A percentile compares a stretch with the other conserved stretches of the same genome.
These are phyloP conservation scores for Tremella yokohamensis DNA, from an alignment of 768 basidiomycete genomes.

Conservation along the genomic window DNA sequence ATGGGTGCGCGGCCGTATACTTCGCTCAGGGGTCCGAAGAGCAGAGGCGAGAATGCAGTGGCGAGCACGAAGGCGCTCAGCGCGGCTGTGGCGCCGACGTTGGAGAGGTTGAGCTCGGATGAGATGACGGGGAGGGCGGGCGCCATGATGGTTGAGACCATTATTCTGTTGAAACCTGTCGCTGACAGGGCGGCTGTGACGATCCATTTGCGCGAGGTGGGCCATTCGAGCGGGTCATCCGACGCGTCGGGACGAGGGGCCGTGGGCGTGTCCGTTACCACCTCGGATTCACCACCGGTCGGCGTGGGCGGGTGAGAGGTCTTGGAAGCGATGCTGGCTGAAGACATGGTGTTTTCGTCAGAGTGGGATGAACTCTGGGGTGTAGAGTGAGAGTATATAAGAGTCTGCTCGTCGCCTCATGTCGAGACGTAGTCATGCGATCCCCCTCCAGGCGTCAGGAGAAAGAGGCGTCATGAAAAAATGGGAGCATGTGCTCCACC, in stretches of 20 bases:
- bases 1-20: constrained; percentile 5
- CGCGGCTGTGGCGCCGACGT: not conserved
- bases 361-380: too few relatives aligned
- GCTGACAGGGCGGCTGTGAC: constrained; percentile 6
- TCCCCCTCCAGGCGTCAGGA: too few relatives aligned
- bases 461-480: too few relatives aligned
- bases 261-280: not conserved
- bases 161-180: constrained; percentile 9
- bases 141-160: constrained; percentile 12
- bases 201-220: constrained; percentile 10
- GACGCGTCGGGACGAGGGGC: not conserved
- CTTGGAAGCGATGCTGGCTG: too few relatives aligned
- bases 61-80: constrained; percentile 8
- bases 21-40: constrained; percentile 7
- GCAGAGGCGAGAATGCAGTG: constrained; percentile 9
- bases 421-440: too few relatives aligned
- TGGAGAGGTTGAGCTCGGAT: constrained; percentile 2
- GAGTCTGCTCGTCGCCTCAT: too few relatives aligned
- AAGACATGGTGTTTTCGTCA: too few relatives aligned
- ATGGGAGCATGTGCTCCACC: too few relatives aligned
- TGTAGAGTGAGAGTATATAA: too few relatives aligned
- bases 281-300: too few relatives aligned
- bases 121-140: constrained; percentile 5
- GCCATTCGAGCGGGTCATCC: constrained; percentile 11
- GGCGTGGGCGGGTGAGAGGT: too few relatives aligned